Conservation (phyloP, 352 stramenopile species). For the Detonula confervacea region DNA sequence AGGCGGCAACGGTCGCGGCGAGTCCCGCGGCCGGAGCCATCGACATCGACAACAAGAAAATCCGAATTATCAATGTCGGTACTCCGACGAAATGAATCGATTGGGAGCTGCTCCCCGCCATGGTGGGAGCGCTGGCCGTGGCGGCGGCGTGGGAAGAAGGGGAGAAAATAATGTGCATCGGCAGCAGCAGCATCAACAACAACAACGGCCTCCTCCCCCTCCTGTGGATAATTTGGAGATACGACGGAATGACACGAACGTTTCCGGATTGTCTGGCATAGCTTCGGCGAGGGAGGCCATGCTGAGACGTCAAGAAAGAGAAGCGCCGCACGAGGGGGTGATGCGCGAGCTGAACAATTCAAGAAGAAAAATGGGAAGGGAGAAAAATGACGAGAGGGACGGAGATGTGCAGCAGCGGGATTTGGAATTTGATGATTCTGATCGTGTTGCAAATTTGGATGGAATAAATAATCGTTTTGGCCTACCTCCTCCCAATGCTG, state of each 20-base stretch:
- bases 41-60: background rate
- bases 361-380: too few species aligned
- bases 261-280: constrained; percentile 1
- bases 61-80: background rate
- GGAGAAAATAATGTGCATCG: background rate
- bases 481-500: background rate
- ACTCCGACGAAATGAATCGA: constrained; percentile 2
- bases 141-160: too few species aligned
- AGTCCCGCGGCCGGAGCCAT: background rate
- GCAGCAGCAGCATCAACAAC: background rate
- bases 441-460: too few species aligned
- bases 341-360: too few species aligned
- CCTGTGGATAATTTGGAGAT: background rate
- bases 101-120: background rate
- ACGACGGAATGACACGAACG: background rate
- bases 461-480: background rate
- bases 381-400: too few species aligned
- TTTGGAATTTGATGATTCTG: too few species aligned
- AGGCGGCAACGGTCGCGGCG: too few species aligned
- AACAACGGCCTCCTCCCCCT: background rate
- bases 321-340: too few species aligned
- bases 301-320: too few species aligned
- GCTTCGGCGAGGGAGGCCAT: background rate
- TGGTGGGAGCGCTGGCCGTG: too few species aligned
- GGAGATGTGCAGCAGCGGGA: too few species aligned